Conservation (phyloP, 2,329 filamentous ascomycete species). For the Metarhizium humberi region DNA sequence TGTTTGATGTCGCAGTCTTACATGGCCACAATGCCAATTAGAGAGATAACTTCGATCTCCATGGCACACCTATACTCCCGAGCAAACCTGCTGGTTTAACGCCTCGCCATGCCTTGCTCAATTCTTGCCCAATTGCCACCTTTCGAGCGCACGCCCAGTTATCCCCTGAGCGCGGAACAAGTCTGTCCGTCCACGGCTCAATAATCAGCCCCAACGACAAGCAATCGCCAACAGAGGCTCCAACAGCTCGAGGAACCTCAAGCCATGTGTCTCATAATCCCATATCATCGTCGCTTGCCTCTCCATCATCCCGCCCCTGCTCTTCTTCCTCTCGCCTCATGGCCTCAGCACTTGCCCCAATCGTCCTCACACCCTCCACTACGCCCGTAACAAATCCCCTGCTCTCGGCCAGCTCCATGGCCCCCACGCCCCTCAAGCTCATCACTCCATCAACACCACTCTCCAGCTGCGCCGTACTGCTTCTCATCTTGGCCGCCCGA, state of each 20-base stretch:
- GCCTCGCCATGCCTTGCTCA: no score
- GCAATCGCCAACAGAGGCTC: not conserved
- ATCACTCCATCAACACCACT: conserved; percentile 63
- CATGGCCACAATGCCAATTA: no score
- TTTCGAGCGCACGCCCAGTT: no score
- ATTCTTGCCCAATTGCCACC: no score
- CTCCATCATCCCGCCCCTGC: conserved; percentile 50
- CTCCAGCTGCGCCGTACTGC: conserved; percentile 62
- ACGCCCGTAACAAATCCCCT: conserved; percentile 77
- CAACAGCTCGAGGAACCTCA: not conserved
- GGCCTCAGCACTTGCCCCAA: conserved; percentile 73
- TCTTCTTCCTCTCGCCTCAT: conserved; percentile 70
- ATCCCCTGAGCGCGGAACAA: no score
- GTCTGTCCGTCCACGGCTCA: no score
- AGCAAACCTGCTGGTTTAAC: no score
- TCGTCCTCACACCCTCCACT: conserved; percentile 76
- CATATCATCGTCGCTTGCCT: conserved; percentile 48
- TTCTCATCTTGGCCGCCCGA: conserved; percentile 78
- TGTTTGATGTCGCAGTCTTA: no score
- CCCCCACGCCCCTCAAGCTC: conserved; percentile 65
- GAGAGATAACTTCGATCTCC: no score
- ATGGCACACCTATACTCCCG: no score
- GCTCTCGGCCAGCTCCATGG: conserved; percentile 86
- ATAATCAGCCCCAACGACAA: not conserved
- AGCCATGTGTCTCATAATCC: conserved; percentile 20